Conservation (phyloP, 2,329 filamentous ascomycete genomes). For the Fusarium begoniae region DNA sequence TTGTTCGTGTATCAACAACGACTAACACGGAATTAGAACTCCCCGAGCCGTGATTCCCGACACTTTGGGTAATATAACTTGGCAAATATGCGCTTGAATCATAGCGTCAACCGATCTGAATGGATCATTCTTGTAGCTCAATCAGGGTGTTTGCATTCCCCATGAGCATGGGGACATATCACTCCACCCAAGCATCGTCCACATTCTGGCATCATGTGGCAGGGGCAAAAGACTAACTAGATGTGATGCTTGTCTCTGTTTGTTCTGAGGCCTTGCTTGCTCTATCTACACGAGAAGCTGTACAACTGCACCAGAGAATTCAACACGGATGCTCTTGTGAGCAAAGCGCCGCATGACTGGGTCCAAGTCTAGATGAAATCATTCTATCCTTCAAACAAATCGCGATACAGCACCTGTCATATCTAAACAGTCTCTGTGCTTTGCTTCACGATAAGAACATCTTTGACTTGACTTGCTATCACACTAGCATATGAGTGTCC, state of each 20-base stretch:
- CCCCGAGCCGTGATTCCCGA: slow-evolving; percentile 2
- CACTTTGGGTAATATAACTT: neutral
- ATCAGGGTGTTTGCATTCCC: neutral
- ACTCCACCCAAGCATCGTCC: neutral
- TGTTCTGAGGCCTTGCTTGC: neutral
- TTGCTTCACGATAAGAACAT: neutral
- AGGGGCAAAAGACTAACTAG: neutral
- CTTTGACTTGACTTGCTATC: neutral
- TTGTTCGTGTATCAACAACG: slow-evolving; percentile 1
- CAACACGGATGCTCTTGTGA: neutral
- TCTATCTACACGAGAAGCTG: neutral
- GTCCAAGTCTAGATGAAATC: neutral
- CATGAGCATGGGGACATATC: neutral
- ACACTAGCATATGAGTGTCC: neutral
- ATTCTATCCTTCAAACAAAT: neutral
- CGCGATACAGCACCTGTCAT: neutral
- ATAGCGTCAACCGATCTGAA: neutral
- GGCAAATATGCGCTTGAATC: neutral
- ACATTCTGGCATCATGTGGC: slow-evolving; percentile 2
- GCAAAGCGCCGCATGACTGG: neutral
- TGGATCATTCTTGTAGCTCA: neutral
- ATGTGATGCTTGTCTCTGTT: neutral
- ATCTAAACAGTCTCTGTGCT: neutral
- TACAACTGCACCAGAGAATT: neutral
- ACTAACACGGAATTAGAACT: slow-evolving; percentile 18